Conservation (phyloP, 768 basidiomycete species). For the Suillus luteus region DNA sequence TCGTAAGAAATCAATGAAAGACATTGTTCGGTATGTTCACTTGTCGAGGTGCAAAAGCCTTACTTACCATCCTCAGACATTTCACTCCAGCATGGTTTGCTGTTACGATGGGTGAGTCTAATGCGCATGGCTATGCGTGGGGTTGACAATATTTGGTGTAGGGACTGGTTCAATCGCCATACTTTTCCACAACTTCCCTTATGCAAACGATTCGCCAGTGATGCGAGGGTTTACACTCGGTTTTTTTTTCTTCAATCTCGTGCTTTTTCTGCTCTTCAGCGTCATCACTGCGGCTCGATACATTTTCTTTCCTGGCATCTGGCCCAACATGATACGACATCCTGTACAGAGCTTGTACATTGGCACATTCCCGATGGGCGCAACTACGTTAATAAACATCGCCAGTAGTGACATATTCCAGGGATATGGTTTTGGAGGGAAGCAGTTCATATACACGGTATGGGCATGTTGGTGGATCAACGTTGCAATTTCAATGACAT, state of each 20-base stretch:
- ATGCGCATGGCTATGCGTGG: background rate
- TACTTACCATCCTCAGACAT: conserved; percentile 34
- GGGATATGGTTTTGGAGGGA: conserved; percentile 51
- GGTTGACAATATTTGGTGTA: conserved; percentile 14
- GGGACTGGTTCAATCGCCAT: conserved; percentile 56
- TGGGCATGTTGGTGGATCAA: conserved; percentile 77
- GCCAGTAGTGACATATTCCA: conserved; percentile 47
- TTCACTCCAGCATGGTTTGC: conserved; percentile 61
- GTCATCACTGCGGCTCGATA: conserved; percentile 51
- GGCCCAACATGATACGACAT: conserved; percentile 49
- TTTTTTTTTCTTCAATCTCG: conserved; percentile 62
- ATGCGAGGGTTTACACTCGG: conserved; percentile 46
- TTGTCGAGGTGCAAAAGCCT: background rate
- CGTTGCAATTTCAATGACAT: conserved; percentile 52
- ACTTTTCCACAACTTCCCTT: conserved; percentile 60
- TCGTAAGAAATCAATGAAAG: conserved; percentile 32
- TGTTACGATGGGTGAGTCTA: conserved; percentile 50
- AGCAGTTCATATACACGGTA: conserved; percentile 50
- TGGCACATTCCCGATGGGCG: conserved; percentile 58
- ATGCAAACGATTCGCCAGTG: conserved; percentile 42
- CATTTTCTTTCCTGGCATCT: conserved; percentile 51
- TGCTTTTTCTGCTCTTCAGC: conserved; percentile 53
- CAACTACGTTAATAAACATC: conserved; percentile 56
- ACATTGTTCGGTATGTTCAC: conserved; percentile 37
- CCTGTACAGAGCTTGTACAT: conserved; percentile 54